Conservation (phyloP, 192 early-diverging fungal genomes). For the Geosiphon pyriformis region DNA sequence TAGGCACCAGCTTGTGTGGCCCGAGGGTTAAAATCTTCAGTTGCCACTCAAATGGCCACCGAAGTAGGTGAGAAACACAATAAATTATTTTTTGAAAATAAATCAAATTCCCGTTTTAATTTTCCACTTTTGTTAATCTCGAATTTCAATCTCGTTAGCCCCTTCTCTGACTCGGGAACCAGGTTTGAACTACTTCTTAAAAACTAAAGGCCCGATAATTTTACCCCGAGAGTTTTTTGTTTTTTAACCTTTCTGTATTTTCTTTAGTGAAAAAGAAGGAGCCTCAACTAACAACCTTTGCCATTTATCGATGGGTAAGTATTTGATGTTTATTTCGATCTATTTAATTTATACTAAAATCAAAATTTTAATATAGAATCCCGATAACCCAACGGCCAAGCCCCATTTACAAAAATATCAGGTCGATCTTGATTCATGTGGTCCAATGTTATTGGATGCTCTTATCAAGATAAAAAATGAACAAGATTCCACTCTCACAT, state of each 20-base stretch:
- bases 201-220: background rate
- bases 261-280: background rate
- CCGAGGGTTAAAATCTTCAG: background rate
- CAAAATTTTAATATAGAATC: slow-evolving; percentile 52
- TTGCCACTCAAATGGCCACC: background rate
- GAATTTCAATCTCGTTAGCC: background rate
- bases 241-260: no score
- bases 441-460: slow-evolving; percentile 95
- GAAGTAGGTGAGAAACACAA: background rate
- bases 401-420: slow-evolving; percentile 83
- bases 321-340: slow-evolving; percentile 1
- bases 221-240: background rate
- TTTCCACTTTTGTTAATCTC: background rate
- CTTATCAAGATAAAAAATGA: slow-evolving; percentile 98
- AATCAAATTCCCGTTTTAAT: background rate
- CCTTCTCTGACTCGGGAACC: background rate
- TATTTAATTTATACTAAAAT: background rate
- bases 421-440: slow-evolving; percentile 87
- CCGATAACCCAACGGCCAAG: slow-evolving; percentile 82
- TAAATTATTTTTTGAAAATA: background rate
- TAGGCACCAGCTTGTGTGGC: background rate
- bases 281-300: slow-evolving; percentile 70
- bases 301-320: slow-evolving; percentile 94
- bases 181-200: background rate
- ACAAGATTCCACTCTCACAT: slow-evolving; percentile 86